phyloP scores from a whole-genome alignment of 2,329 filamentous ascomycete genomes.

The Neopestalotiopsis sp. region DNA sequence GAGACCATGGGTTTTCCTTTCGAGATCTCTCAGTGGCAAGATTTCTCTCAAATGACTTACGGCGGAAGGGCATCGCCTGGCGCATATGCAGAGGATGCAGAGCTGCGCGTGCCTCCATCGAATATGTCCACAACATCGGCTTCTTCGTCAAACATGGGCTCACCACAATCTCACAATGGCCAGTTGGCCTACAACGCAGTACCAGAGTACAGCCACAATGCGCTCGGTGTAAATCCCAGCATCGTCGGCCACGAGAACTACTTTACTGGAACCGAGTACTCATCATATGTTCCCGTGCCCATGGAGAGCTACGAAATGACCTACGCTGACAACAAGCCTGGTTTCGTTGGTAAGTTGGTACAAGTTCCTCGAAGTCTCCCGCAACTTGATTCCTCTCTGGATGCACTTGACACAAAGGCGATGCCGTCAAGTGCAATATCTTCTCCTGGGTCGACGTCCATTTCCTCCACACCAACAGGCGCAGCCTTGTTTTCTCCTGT shows the following conservation, averaged over 20 bases:
- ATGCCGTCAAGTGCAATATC: constrained; percentile 27
- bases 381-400: constrained; percentile 24
- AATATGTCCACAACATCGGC: constrained; percentile 68
- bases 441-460: constrained; percentile 33
- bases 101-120: constrained; percentile 58
- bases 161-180: constrained; percentile 67
- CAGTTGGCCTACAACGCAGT: constrained; percentile 55
- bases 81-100: constrained; percentile 56
- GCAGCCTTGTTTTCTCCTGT: constrained; percentile 35
- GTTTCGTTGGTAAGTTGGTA: constrained; percentile 63
- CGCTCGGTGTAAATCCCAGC: constrained; percentile 65
- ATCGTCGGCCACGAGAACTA: constrained; percentile 66
- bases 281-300: constrained; percentile 51
- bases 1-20: constrained; percentile 53
- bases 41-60: constrained; percentile 50
- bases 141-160: constrained; percentile 71
- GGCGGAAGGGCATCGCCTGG: constrained; percentile 53
- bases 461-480: constrained; percentile 35
- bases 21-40: constrained; percentile 53
- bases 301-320: constrained; percentile 58
- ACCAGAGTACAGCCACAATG: constrained; percentile 61
- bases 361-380: constrained; percentile 39
- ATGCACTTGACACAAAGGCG: constrained; percentile 33
- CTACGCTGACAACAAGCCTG: constrained; percentile 53
- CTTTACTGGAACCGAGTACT: constrained; percentile 59